Percentiles rank a stretch among this genome's conserved stretches.
Conservation (phyloP, 2,329 filamentous ascomycete genomes). For the Colletotrichum sp. region DNA sequence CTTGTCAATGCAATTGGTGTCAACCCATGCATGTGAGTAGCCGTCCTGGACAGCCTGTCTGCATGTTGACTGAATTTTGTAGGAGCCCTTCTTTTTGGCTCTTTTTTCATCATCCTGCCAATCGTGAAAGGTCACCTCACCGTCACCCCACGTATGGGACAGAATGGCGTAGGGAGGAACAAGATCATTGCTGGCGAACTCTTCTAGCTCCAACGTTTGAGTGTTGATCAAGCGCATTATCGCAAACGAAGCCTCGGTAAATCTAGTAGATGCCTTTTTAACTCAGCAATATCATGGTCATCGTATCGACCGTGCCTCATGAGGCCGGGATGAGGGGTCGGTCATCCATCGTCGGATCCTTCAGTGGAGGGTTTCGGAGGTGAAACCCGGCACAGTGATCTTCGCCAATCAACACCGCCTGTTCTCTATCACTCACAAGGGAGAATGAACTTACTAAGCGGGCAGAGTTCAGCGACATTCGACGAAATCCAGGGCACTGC, state of each 20-base stretch:
- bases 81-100: neutral
- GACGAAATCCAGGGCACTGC: neutral
- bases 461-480: neutral
- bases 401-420: neutral
- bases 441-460: neutral
- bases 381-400: neutral
- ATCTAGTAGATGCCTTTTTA: neutral
- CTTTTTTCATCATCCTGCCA: neutral
- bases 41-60: neutral
- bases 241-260: neutral
- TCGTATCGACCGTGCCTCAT: neutral
- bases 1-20: slow-evolving; percentile 10
- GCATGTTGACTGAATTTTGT: neutral
- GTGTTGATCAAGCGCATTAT: slow-evolving; percentile 3
- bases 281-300: neutral
- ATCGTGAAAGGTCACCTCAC: slow-evolving; percentile 9
- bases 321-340: neutral
- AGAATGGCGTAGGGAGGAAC: slow-evolving; percentile 15
- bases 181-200: neutral
- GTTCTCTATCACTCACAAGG: neutral
- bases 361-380: neutral
- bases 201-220: neutral
- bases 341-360: neutral
- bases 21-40: neutral
- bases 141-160: slow-evolving; percentile 13